Evolutionary conservation across 169 alveolate species (phyloP), one percentile per base, ranked within the genome.

Genomic region (Besnoitia besnoiti): DNA sequence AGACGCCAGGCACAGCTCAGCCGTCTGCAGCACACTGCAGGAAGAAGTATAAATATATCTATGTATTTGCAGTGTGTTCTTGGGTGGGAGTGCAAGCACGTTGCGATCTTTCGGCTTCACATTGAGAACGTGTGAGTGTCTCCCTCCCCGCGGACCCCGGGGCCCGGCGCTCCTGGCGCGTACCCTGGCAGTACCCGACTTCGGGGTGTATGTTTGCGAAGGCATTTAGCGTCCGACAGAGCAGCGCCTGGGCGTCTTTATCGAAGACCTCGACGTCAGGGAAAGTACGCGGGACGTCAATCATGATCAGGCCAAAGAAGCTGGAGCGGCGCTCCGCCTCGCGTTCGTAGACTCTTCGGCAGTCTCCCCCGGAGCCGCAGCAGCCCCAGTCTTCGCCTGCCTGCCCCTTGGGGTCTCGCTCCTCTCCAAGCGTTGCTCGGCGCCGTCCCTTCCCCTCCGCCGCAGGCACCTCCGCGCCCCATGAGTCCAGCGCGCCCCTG

Each of bases 131-230:
- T n/a, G n/a, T n/a, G n/a, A n/a, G n/a, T n/a, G n/a, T n/a, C n/a
- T n/a, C n/a, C n/a, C n/a, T n/a, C 67, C 67, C 67, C 24, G 67
- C 67, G n/a, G n/a, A 14, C 67, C 67, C 67, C 67, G n/a, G 14
- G 67, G 67, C 24, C 67, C 24, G 14, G 67, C 24, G 14, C 67
- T 51, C 24, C 24, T 7, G 10, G 44, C 24, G 16, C 87, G 30
- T 3, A 88, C 92, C 92, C 44, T 97, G 97, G 73, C 97, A 96
- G 93, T 97, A 97, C 40, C 97, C 97, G 24, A 96, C 95, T 73
- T 96, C 96, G 14, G 95, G 94, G 73, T 95, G 97, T 27, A 93
- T 95, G 44, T 93, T 92, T 10, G 98, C 95, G 37, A 95, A 95
- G 42, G 98, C 97, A 39, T 90, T 90, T 51, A 90, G 89, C 16